These are phyloP conservation scores for Gastrolobium villosum DNA, from an alignment of 306 rosid species.

Conservation along the genomic window DNA sequence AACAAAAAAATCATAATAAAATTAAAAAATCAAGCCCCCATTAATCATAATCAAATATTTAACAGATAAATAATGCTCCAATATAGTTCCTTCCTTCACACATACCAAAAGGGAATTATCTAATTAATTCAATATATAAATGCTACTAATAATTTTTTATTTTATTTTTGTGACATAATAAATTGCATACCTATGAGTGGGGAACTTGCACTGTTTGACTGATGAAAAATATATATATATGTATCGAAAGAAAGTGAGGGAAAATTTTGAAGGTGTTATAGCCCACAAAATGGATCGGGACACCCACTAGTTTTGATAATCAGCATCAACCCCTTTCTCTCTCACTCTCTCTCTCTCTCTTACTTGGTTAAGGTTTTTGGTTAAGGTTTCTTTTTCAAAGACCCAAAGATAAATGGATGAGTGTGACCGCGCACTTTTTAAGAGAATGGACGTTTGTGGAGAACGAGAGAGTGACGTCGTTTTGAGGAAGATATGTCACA, in stretches of 20 bases:
- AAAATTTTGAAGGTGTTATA: conserved; percentile 46
- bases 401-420: not conserved
- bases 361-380: conserved; percentile 29
- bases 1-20: not conserved
- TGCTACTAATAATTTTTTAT: not conserved
- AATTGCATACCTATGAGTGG: conserved; percentile 29
- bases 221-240: conserved; percentile 3
- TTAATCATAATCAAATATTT: conserved; percentile 38
- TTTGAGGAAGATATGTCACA: not conserved
- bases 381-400: not conserved
- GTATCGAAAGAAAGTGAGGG: conserved; percentile 48
- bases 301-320: conserved; percentile 59
- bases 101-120: conserved; percentile 31
- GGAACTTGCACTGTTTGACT: conserved; percentile 34
- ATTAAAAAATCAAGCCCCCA: not conserved
- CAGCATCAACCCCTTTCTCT: conserved; percentile 44
- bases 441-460: not conserved
- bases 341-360: not conserved
- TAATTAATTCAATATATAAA: conserved; percentile 24
- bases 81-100: not conserved
- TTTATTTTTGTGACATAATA: not conserved
- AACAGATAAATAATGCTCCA: conserved; percentile 21
- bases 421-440: not conserved
- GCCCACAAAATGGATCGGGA: conserved; percentile 53
- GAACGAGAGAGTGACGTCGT: not conserved